Evolutionary conservation across 2,329 filamentous ascomycete genomes (phyloP), one percentile per base, ranked within the genome.

Genomic region (Sarocladiaceae sp.): DNA sequence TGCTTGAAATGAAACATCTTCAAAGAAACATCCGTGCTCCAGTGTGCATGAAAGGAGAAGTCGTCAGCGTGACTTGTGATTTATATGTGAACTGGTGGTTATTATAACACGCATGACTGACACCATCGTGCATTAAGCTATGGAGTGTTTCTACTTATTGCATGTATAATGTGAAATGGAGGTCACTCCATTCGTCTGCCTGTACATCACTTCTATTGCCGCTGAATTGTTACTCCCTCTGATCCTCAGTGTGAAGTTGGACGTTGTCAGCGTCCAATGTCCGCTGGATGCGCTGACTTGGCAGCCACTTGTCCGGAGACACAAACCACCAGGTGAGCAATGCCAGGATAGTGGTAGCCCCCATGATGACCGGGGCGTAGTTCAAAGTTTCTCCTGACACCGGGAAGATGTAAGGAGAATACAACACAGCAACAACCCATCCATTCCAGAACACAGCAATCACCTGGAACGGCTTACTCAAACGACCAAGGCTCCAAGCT

Each of bases 341-440:
- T 0, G 74, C 75, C 35, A 78, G 65, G 29, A 78, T 70, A 0
- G 75, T 79, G 3, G 77, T 73, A 2, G 64, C 67, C 2, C 60
- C 71, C 73, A 79, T 77, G 53, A 78, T 78, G 12, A 78, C 73
- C 0, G 76, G 75, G 0, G 76, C 75, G 65, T 75, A 77, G 54
- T 77, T 77, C 13, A 77, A 54, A 5, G 65, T 74, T 17, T 67
- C 59, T 1, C 66, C 72, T 1, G 62, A 63, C 1, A 76, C 74
- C 0, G 74, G 74, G 33, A 73, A 77, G 10, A 57, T 55, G 31
- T 75, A 76, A 0, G 74, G 74, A 0, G 71, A 74, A 52, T 72
- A 76, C 6, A 77, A 56, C 2, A 77, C 65, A 0, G 73, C 74
- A 2, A 76, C 74, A 3, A 77, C 72, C 72, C 72, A 77, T 0